These are phyloP conservation scores for Hsuehochloa calcarea DNA, from an alignment of 176 grass and related monocot genomes.

Conservation along the genomic window DNA sequence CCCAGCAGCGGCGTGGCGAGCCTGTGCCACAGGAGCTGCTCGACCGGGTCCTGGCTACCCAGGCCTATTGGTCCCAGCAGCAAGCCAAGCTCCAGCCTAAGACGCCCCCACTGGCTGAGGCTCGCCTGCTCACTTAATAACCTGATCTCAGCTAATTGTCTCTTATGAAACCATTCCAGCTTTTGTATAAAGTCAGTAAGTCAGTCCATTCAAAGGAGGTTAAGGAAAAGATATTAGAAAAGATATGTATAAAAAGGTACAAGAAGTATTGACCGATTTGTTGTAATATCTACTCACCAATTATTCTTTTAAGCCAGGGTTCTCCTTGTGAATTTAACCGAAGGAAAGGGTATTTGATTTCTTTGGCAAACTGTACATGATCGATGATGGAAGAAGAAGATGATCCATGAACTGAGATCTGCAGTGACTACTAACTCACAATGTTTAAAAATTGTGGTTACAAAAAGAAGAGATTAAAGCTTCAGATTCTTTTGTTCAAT, in stretches of 20 bases:
- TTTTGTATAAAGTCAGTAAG: conserved; percentile 70
- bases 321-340: conserved; percentile 79
- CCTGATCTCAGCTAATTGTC: conserved; percentile 42
- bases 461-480: conserved; percentile 36
- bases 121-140: conserved; percentile 69
- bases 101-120: conserved; percentile 58
- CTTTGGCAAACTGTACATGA: conserved; percentile 68
- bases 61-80: conserved; percentile 91
- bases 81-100: conserved; percentile 95
- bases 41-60: conserved; percentile 81
- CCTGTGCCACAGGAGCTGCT: conserved; percentile 93
- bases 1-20: conserved; percentile 90
- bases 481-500: conserved; percentile 66
- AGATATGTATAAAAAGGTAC: conserved; percentile 64
- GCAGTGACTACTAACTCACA: conserved; percentile 59
- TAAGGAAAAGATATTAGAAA: conserved; percentile 60
- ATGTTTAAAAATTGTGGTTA: conserved; percentile 47
- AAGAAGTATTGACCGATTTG: conserved; percentile 91
- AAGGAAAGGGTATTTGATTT: conserved; percentile 58
- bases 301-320: conserved; percentile 77
- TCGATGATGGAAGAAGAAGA: conserved; percentile 48
- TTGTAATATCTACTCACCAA: conserved; percentile 85
- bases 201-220: conserved; percentile 55
- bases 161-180: conserved; percentile 51
- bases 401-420: conserved; percentile 64